Evolutionary conservation across 2,329 filamentous ascomycete species (phyloP).

Genomic region (Furcasterigmium furcatum): DNA sequence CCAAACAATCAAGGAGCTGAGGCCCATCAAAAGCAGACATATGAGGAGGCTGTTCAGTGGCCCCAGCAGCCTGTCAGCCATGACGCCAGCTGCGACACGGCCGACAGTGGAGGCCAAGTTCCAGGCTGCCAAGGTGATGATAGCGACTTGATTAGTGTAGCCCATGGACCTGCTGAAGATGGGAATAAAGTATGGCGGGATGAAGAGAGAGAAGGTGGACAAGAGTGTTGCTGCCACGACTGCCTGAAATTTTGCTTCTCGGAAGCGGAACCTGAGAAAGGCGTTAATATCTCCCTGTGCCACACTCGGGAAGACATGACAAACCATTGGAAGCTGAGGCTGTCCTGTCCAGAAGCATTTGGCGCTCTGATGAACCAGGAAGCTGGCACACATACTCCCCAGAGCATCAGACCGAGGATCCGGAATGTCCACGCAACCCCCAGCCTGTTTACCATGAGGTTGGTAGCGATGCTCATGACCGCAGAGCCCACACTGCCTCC

Average conservation of each 20-base stretch:
- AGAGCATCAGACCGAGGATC: constrained; percentile 19
- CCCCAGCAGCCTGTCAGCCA: constrained; percentile 19
- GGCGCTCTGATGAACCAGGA: constrained; percentile 14
- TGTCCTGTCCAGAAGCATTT: background rate
- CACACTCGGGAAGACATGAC: background rate
- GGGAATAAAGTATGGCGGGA: constrained; percentile 23
- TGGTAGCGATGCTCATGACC: constrained; percentile 18
- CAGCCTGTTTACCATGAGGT: constrained; percentile 15
- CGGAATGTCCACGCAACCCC: constrained; percentile 22
- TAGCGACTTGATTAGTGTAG: constrained; percentile 13
- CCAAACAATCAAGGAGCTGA: constrained; percentile 20
- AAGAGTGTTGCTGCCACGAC: constrained; percentile 17
- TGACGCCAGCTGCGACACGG: constrained; percentile 18
- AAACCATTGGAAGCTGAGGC: constrained; percentile 17
- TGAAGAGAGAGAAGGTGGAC: constrained; percentile 20
- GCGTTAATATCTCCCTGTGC: background rate
- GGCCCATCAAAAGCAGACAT: constrained; percentile 17
- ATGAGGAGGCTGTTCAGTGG: constrained; percentile 21
- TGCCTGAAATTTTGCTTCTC: constrained; percentile 16
- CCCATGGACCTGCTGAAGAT: constrained; percentile 19
- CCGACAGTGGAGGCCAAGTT: constrained; percentile 21
- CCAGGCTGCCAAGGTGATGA: constrained; percentile 19
- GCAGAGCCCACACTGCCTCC: constrained; percentile 21
- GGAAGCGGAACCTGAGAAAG: constrained; percentile 19
- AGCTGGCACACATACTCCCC: constrained; percentile 21